Evolutionary conservation across 2,329 filamentous ascomycete genomes (phyloP).

Genomic region (Aspergillus intermedius): DNA sequence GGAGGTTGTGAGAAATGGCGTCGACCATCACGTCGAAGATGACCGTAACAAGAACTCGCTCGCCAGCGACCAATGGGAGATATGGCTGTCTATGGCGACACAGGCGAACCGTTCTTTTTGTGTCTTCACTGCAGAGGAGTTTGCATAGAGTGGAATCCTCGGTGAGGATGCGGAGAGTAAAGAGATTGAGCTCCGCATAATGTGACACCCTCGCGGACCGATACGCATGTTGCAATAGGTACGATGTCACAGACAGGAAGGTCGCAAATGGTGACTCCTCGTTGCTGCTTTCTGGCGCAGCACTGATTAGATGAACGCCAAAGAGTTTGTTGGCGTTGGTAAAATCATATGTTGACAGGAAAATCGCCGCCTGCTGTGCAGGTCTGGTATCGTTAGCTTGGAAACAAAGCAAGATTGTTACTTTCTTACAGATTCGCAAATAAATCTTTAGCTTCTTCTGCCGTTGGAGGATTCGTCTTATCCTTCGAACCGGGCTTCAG

Average conservation of each 20-base stretch:
- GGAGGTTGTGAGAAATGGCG: slow-evolving; percentile 87
- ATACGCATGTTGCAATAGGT: slow-evolving; percentile 88
- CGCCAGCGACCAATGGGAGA: slow-evolving; percentile 65
- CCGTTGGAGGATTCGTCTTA: slow-evolving; percentile 55
- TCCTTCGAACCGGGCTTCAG: slow-evolving; percentile 64
- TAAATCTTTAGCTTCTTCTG: slow-evolving; percentile 73
- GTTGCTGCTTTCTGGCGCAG: slow-evolving; percentile 54
- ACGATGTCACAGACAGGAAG: slow-evolving; percentile 84
- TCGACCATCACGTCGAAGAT: slow-evolving; percentile 85
- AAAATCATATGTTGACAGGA: slow-evolving; percentile 89
- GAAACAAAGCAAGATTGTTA: not conserved
- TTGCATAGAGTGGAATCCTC: slow-evolving; percentile 81
- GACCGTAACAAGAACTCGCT: slow-evolving; percentile 66
- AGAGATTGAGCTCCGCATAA: slow-evolving; percentile 79
- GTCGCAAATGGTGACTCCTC: slow-evolving; percentile 69
- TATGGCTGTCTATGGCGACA: slow-evolving; percentile 86
- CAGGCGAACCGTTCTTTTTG: slow-evolving; percentile 66
- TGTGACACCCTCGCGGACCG: slow-evolving; percentile 69
- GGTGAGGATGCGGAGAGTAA: slow-evolving; percentile 76
- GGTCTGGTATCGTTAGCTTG: slow-evolving; percentile 52
- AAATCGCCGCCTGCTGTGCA: slow-evolving; percentile 66
- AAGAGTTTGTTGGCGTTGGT: slow-evolving; percentile 92
- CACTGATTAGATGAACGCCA: slow-evolving; percentile 71
- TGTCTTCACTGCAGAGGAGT: slow-evolving; percentile 72
- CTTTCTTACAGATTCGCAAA: slow-evolving; percentile 63